Conservation (phyloP, 73 alveolate genomes). For the Blepharisma stoltei region DNA sequence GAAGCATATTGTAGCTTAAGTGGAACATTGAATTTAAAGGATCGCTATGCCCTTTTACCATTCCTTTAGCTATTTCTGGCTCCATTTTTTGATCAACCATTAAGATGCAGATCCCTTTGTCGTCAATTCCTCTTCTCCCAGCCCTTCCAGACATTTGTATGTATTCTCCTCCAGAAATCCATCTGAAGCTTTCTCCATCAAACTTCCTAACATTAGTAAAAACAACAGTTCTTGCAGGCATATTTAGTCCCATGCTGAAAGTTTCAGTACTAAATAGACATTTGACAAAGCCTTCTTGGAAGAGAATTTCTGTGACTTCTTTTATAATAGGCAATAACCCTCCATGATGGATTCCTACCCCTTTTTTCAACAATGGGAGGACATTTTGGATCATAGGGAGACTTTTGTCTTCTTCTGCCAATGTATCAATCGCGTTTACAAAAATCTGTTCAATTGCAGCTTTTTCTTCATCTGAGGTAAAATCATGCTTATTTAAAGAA, state of each 20-base stretch:
- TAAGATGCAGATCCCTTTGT: constrained; percentile 95
- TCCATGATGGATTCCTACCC: constrained; percentile 99
- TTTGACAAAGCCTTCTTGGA: constrained; percentile 95
- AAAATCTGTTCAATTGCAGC: constrained; percentile 87
- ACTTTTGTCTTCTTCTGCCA: constrained; percentile 97
- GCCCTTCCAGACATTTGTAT: constrained; percentile 99
- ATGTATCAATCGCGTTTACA: constrained; percentile 93
- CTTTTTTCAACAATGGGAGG: constrained; percentile 89
- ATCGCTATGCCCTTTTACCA: constrained; percentile 96
- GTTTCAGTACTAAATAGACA: constrained; percentile 99
- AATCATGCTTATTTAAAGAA: constrained; percentile 84
- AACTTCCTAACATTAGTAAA: constrained; percentile 93
- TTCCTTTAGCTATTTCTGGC: constrained; percentile 96
- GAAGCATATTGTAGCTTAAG: constrained; percentile 95
- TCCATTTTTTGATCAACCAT: constrained; percentile 97
- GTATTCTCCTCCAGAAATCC: constrained; percentile 98
- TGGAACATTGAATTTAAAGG: constrained; percentile 96
- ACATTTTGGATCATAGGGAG: constrained; percentile 86
- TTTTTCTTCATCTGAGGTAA: constrained; percentile 90
- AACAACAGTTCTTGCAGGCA: constrained; percentile 99
- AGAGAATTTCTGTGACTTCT: constrained; percentile 96
- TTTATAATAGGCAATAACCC: constrained; percentile 98
- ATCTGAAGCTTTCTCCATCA: constrained; percentile 98
- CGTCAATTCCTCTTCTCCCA: constrained; percentile 99
- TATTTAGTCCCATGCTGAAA: constrained; percentile 99